Evolutionary conservation across 768 basidiomycete species (phyloP), one percentile per base, ranked within the genome.

Genomic region (Coprinellus micaceus): DNA sequence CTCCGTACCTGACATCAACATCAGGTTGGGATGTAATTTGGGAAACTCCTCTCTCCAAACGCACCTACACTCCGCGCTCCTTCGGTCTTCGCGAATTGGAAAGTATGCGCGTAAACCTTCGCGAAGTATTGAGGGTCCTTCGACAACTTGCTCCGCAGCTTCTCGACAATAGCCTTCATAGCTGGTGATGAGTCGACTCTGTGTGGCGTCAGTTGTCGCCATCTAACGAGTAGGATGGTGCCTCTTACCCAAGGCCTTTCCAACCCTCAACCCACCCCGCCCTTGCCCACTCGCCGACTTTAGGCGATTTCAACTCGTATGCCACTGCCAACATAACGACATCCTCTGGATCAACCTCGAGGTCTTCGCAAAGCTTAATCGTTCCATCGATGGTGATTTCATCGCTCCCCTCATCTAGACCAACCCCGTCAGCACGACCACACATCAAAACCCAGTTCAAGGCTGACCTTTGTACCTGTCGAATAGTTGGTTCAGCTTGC

Each of bases 241-340:
- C 21, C 45, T 24, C 6, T 24, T 5, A 89, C 89, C 86, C 81
- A 33, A 89, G 71, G 13, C 63, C 67, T 69, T 84, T 88, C 91
- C 92, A 93, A 1, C 91, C 92, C 0, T 90, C 88, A 33, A 82
- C 63, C 91, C 91, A 95, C 0, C 83, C 86, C 58, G 81, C 73
- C 60, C 74, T 78, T 29, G 74, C 77, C 86, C 91, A 96, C 56
- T 80, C 76, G 1, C 89, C 91, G 51, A 95, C 74, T 57, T 73
- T 64, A 0, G 87, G 88, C 4, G 89, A 89, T 65, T 88, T 86
- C 24, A 93, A 79, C 63, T 93, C 89, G 63, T 79, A 91, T 9
- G 92, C 93, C 39, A 96, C 74, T 4, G 88, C 83, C 41, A 95
- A 80, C 51, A 95, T 74, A 7, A 92, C 89, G 22, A 90, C 85